phyloP scores from a whole-genome alignment of 139 green algal genomes.

The Micromonas pusilla region DNA sequence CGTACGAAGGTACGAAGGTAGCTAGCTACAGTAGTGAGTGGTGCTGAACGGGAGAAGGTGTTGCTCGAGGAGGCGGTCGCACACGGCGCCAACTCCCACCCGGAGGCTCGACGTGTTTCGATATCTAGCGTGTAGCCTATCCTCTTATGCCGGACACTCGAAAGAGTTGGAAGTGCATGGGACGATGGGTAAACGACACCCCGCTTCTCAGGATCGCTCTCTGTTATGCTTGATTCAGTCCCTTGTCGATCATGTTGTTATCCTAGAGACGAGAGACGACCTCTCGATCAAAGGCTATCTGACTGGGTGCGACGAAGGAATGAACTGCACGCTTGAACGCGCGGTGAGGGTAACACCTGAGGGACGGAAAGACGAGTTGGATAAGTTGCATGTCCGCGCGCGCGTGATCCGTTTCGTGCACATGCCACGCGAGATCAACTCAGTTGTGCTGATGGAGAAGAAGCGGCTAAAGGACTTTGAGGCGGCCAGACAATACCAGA shows the following conservation, averaged over 20 bases:
- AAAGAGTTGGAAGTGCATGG: neutral
- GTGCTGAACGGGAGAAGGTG: no score
- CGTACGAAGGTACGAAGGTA: no score
- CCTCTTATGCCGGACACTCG: no score
- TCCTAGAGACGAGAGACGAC: slow-evolving; percentile 11
- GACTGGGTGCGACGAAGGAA: neutral
- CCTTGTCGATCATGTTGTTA: neutral
- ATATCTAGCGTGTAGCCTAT: no score
- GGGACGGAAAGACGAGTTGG: neutral
- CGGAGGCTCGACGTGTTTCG: no score
- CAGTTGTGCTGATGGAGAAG: slow-evolving; percentile 5
- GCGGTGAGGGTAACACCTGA: neutral
- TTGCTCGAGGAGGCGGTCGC: no score
- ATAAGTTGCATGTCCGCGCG: neutral
- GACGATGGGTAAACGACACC: neutral
- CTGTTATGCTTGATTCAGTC: neutral
- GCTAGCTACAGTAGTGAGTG: no score
- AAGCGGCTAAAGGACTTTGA: slow-evolving; percentile 1
- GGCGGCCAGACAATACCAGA: neutral
- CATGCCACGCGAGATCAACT: no score
- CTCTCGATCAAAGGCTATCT: neutral
- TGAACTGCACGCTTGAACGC: neutral
- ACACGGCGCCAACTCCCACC: no score
- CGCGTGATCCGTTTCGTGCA: no score
- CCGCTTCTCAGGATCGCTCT: neutral